Base-by-base conservation (phyloP, 768 basidiomycete species). In the Cyclocybe cylindracea region DNA sequence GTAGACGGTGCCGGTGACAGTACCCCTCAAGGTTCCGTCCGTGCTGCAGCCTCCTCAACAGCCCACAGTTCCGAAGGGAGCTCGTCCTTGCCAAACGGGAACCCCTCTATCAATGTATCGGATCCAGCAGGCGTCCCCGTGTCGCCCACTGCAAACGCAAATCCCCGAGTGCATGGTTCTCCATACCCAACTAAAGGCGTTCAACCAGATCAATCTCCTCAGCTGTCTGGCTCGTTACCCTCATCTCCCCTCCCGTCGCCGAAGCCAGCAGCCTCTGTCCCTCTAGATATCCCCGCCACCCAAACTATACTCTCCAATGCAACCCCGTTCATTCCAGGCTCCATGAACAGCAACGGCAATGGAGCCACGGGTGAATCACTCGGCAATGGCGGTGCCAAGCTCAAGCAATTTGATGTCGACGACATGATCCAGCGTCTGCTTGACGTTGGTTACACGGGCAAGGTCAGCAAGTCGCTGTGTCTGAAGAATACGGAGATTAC, bases 341-440 rank as follows among this genome's bases (percentile, higher is more conserved):
- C 83, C 31, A 67, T 70, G 45, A 65, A 67, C 34, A 74, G 69
- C 54, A 74, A 66, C 55, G 66, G 68, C 14, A 73, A 63, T 54
- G 66, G 68, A 35, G 66, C 68, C 16, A 71, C 65, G 33, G 77
- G 74, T 41, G 78, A 78, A 41, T 67, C 74, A 14, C 56, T 70
- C 13, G 71, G 72, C 48, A 79, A 76, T 48, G 72, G 71, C 18
- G 77, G 66, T 46, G 63, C 72, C 57, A 86, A 83, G 70, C 73
- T 76, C 53, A 85, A 80, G 65, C 84, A 82, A 41, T 78, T 98
- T 61, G 97, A 99, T 70, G 85, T 98, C 51, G 96, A 98, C 71
- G 95, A 98, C 70, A 97, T 98, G 91, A 98, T 99, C 64, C 87
- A 90, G 65, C 86, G 96, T 45, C 81, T 99, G 41, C 78, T 99